Percentiles rank a stretch among this genome's conserved stretches.
Evolutionary conservation across 1,139 yeast species (phyloP).

Genomic region (Zygoascus sp.): DNA sequence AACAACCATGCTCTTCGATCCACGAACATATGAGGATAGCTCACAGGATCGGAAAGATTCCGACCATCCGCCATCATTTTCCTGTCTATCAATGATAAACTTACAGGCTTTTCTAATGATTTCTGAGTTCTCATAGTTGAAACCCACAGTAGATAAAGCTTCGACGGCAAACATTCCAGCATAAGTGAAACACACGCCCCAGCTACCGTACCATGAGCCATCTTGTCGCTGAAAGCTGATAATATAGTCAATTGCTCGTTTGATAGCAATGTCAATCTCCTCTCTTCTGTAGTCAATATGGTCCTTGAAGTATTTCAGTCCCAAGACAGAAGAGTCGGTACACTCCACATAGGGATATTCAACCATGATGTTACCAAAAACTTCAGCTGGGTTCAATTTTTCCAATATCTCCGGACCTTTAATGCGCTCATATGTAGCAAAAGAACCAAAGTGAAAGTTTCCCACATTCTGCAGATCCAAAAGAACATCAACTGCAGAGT

Average conservation of each 20-base stretch:
- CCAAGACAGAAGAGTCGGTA: constrained; percentile 90
- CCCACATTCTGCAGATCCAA: constrained; percentile 72
- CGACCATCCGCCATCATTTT: constrained; percentile 95
- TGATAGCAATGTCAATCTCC: constrained; percentile 64
- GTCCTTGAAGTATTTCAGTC: constrained; percentile 72
- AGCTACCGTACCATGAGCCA: constrained; percentile 98
- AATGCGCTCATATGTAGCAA: constrained; percentile 84
- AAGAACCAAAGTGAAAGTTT: constrained; percentile 80
- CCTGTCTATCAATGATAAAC: constrained; percentile 69
- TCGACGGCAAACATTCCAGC: constrained; percentile 98
- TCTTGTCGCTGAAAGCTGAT: constrained; percentile 62
- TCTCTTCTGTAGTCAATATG: constrained; percentile 56
- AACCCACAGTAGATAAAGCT: constrained; percentile 71
- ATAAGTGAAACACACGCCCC: constrained; percentile 97
- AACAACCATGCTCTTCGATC: constrained; percentile 64
- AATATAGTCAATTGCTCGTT: constrained; percentile 70
- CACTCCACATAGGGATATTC: constrained; percentile 98
- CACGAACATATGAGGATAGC: constrained; percentile 69
- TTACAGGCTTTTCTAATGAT: constrained; percentile 76
- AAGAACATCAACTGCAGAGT: constrained; percentile 68
- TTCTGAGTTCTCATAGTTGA: constrained; percentile 55
- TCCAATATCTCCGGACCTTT: constrained; percentile 78
- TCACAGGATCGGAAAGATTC: constrained; percentile 68
- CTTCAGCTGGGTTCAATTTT: constrained; percentile 89
- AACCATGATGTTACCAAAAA: constrained; percentile 96